Conservation (phyloP, 371 early-diverging fungal genomes). For the Nematocida sp. region DNA sequence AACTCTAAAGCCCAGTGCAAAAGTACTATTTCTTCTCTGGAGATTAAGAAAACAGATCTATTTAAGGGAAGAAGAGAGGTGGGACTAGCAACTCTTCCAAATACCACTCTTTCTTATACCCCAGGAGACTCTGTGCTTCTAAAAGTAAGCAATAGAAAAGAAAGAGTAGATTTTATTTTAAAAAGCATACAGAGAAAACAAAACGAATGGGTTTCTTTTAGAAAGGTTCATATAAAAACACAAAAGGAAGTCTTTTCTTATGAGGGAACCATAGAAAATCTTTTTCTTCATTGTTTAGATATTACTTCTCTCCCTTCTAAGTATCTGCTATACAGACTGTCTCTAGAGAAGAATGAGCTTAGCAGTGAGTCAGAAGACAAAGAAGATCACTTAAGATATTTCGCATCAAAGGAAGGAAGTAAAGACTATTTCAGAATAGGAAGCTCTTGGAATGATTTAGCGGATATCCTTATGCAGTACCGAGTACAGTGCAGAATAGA, state of each 20-base stretch:
- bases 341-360: constrained; percentile 2
- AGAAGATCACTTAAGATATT: constrained; percentile 52
- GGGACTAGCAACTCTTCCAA: too few relatives aligned
- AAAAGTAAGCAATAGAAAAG: constrained; percentile 17
- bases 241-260: constrained; percentile 45
- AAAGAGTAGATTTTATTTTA: not conserved
- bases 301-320: constrained; percentile 60
- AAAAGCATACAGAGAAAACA: not conserved
- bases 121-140: constrained; percentile 47
- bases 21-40: too few relatives aligned
- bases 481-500: constrained; percentile 51
- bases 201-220: not conserved
- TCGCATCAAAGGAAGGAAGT: constrained; percentile 59
- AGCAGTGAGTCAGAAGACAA: not conserved
- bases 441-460: constrained; percentile 50
- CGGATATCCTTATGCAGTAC: constrained; percentile 61
- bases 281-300: constrained; percentile 59
- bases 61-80: too few relatives aligned
- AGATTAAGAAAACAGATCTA: too few relatives aligned
- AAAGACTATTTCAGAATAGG: constrained; percentile 59
- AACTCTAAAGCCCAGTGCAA: too few relatives aligned
- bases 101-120: too few relatives aligned
- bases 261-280: constrained; percentile 55
- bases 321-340: constrained; percentile 44
- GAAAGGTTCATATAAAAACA: constrained; percentile 3